Base-by-base conservation (phyloP, 2,329 filamentous ascomycete genomes). In the Truncatella angustata region DNA sequence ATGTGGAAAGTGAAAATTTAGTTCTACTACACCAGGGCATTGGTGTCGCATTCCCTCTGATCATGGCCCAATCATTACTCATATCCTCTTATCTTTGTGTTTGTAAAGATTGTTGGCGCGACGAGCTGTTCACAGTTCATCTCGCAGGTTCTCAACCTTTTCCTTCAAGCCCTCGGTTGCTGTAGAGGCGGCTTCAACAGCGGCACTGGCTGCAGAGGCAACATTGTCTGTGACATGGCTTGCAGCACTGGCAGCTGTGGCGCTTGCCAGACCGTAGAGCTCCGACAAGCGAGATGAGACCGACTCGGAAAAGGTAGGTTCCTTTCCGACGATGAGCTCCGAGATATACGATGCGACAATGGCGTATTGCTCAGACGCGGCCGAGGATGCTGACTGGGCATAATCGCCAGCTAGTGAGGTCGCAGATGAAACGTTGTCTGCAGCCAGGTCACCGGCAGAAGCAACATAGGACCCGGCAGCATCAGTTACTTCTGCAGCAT, bases 281-380 rank as follows among this genome's bases (percentile, higher is more conserved):
- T 81, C 85, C 51, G 82, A 81, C 11, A 96, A 77, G 48, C 87
- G 82, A 49, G 76, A 83, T 70, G 91, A 84, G 3, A 93, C 87
- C 54, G 88, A 91, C 63, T 95, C 88, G 0, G 87, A 91, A 62
- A 91, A 95, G 12, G 85, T 84, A 0, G 89, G 86, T 65, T 95
- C 90, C 66, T 87, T 90, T 49, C 88, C 91, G 36, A 79, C 72
- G 12, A 96, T 76, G 1, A 95, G 75, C 67, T 95, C 90, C 1
- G 87, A 88, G 12, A 96, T 79, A 2, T 94, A 78, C 11, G 80
- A 82, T 64, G 86, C 84, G 4, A 95, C 79, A 23, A 83, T 83
- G 4, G 81, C 79, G 59, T 90, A 92, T 60, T 90, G 86, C 44
- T 80, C 76, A 5, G 75, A 74, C 1, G 82, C 82, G 36, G 78